Evolutionary conservation across 1,139 yeast species (phyloP), one percentile per base, ranked within the genome.

Genomic region (Taphrina sp.): DNA sequence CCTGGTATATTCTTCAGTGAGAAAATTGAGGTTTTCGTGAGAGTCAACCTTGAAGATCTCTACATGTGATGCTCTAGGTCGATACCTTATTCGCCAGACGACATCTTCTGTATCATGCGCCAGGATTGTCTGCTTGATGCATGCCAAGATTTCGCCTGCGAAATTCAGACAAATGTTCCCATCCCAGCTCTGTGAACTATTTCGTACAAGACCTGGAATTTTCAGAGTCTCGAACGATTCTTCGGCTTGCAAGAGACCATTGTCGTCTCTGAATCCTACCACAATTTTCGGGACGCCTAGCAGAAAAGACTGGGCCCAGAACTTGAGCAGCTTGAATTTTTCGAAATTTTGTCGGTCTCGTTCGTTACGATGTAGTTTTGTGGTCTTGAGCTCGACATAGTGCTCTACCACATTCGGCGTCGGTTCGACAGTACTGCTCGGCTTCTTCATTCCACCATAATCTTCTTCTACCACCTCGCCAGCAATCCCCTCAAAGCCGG

Each of bases 231-330:
- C 74, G 68, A 74, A 89, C 58, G 83, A 80, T 68, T 92, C 97
- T 1, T 88, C 80, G 2, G 83, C 71, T 61, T 77, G 74, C 57
- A 94, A 71, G 24, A 76, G 69, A 52, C 85, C 76, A 39, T 78
- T 72, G 26, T 85, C 85, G 66, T 89, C 95, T 61, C 96, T 76
- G 69, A 85, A 92, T 0, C 96, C 99, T 66, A 87, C 86, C 0
- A 86, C 78, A 2, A 92, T 76, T 60, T 79, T 79, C 8, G 84
- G 82, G 16, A 90, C 77, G 2, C 98, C 98, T 54, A 88, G 75
- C 38, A 94, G 72, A 68, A 90, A 94, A 61, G 95, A 83, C 71
- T 90, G 97, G 2, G 95, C 89, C 99, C 99, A 94, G 0, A 94
- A 77, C 60, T 75, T 79, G 67, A 83, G 79, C 42, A 90, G 69